Evolutionary conservation across 2,329 filamentous ascomycete genomes (phyloP).

Genomic region (Exophiala viscosa): DNA sequence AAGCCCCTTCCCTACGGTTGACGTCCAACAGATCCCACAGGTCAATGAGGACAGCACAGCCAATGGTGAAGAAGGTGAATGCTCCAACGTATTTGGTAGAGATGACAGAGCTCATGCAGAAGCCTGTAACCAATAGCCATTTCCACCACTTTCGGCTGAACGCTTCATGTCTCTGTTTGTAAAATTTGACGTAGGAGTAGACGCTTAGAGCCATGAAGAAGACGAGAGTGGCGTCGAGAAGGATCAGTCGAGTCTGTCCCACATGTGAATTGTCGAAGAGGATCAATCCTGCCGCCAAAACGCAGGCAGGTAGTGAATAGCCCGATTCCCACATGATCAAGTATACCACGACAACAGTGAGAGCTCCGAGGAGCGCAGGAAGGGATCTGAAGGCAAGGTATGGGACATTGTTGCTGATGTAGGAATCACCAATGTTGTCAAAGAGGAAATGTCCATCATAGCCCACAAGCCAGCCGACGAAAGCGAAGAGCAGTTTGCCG

Average conservation of each 20-base stretch:
- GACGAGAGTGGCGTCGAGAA: constrained; percentile 89
- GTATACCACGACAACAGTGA: constrained; percentile 92
- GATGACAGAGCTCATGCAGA: constrained; percentile 93
- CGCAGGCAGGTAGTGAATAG: constrained; percentile 88
- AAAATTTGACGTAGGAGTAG: constrained; percentile 93
- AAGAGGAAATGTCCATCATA: constrained; percentile 97
- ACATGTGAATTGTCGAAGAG: constrained; percentile 98
- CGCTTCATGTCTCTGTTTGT: constrained; percentile 84
- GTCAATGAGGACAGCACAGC: constrained; percentile 88
- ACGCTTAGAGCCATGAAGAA: constrained; percentile 95
- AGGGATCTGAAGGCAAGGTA: constrained; percentile 94
- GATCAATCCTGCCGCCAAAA: constrained; percentile 79
- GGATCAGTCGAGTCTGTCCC: constrained; percentile 89
- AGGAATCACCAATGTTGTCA: constrained; percentile 98
- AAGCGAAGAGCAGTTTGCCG: constrained; percentile 93
- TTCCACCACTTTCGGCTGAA: constrained; percentile 99
- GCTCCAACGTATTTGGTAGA: constrained; percentile 97
- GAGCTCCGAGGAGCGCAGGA: constrained; percentile 82
- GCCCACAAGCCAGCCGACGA: constrained; percentile 95
- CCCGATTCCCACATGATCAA: constrained; percentile 99
- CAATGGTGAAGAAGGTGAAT: constrained; percentile 96
- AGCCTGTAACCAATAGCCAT: constrained; percentile 92
- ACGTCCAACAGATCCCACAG: constrained; percentile 92
- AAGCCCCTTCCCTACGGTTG: constrained; percentile 75
- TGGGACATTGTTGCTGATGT: constrained; percentile 93